Evolutionary conservation across 2,329 filamentous ascomycete genomes (phyloP).

Genomic region (Trichoderma sp.): DNA sequence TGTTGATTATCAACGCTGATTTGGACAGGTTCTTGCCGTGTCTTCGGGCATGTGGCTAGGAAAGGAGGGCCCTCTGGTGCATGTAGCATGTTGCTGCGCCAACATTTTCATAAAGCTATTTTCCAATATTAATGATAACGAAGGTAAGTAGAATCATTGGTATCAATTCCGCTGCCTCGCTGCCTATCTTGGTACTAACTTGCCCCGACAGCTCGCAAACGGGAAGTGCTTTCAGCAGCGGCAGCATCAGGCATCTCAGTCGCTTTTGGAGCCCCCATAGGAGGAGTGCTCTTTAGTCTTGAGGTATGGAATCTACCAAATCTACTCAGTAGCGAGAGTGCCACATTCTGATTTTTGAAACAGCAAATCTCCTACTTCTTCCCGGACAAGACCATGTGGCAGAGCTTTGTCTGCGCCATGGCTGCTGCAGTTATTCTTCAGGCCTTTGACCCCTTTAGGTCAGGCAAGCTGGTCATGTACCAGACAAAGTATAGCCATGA

Average conservation of each 20-base stretch:
- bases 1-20: conserved; percentile 4
- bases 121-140: conserved; percentile 73
- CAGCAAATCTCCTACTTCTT: conserved; percentile 95
- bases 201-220: conserved; percentile 67
- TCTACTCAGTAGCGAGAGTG: not conserved
- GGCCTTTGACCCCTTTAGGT: conserved; percentile 89
- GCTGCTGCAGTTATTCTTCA: conserved; percentile 93
- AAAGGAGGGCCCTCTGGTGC: conserved; percentile 92
- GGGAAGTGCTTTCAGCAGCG: conserved; percentile 88
- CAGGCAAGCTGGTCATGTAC: conserved; percentile 91
- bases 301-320: conserved; percentile 52
- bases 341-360: not conserved
- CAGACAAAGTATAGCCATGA: conserved; percentile 88
- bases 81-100: conserved; percentile 94
- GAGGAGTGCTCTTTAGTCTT: conserved; percentile 92
- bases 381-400: conserved; percentile 99
- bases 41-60: conserved; percentile 95
- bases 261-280: conserved; percentile 90
- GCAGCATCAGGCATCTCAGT: conserved; percentile 91
- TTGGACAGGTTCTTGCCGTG: conserved; percentile 72
- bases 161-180: not conserved
- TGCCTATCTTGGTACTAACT: not conserved
- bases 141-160: conserved; percentile 53
- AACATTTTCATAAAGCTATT: conserved; percentile 93
- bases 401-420: conserved; percentile 98